A percentile compares a stretch with the other conserved stretches of the same genome.
phyloP scores from a whole-genome alignment of 805 yeast species.

The Kodamaea hsintzibuensis region DNA sequence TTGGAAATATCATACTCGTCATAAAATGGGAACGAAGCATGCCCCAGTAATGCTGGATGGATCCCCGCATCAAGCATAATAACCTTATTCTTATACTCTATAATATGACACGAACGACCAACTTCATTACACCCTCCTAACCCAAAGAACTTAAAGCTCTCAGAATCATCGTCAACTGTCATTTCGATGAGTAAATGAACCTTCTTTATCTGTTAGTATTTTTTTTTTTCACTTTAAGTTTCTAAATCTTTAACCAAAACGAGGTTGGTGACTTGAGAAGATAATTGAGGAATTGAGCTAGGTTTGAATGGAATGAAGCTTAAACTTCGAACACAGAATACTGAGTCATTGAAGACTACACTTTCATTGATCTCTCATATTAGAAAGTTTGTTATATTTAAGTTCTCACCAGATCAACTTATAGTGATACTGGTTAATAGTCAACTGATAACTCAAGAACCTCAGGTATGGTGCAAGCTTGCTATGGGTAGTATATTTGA shows the following conservation, averaged over 20 bases:
- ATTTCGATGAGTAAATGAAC: neutral
- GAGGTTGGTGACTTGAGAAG: neutral
- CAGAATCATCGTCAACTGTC: slow-evolving; percentile 29
- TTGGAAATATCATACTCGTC: slow-evolving; percentile 91
- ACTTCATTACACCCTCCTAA: slow-evolving; percentile 99
- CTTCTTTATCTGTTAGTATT: neutral
- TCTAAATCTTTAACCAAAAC: slow-evolving; percentile 20
- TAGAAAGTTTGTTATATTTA: slow-evolving; percentile 55
- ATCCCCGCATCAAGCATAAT: slow-evolving; percentile 98
- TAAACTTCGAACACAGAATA: slow-evolving; percentile 25
- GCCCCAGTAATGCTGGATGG: slow-evolving; percentile 92
- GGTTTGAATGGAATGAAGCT: slow-evolving; percentile 23
- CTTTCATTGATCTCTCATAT: slow-evolving; percentile 51
- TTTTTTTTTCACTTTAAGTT: neutral
- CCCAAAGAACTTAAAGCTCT: slow-evolving; percentile 67
- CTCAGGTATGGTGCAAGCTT: slow-evolving; percentile 69
- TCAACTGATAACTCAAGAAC: slow-evolving; percentile 49
- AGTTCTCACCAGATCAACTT: slow-evolving; percentile 53
- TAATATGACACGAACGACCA: slow-evolving; percentile 92
- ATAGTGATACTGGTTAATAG: slow-evolving; percentile 48
- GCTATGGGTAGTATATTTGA: slow-evolving; percentile 46
- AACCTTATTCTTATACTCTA: slow-evolving; percentile 90
- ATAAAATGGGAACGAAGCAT: slow-evolving; percentile 89
- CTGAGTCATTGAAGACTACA: slow-evolving; percentile 37
- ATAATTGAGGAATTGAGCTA: too few species aligned